These are phyloP conservation scores for Diversispora eburnea DNA, from an alignment of 192 early-diverging fungal species.

Conservation along the genomic window DNA sequence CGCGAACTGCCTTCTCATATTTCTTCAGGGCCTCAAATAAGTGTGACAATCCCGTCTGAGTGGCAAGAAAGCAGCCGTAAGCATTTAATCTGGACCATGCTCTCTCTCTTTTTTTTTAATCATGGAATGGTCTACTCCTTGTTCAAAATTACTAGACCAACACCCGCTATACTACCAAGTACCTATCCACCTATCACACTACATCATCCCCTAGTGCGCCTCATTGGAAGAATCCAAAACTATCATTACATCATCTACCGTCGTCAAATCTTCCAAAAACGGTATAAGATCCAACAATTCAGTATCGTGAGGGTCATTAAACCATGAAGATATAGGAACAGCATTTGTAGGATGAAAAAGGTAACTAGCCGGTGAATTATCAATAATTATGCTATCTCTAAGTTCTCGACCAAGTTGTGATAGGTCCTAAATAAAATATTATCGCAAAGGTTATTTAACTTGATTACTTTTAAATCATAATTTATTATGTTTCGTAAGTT, in stretches of 20 bases:
- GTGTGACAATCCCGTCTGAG: neutral
- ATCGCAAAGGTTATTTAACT: neutral
- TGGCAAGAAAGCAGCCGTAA: neutral
- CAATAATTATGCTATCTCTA: constrained; percentile 82
- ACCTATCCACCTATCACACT: constrained; percentile 1
- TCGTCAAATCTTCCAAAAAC: constrained; percentile 88
- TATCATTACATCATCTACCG: constrained; percentile 80
- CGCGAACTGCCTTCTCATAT: neutral
- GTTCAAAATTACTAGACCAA: neutral
- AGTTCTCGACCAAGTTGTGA: constrained; percentile 84
- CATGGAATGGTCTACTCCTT: neutral
- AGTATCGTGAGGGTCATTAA: constrained; percentile 94
- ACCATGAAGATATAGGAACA: constrained; percentile 93
- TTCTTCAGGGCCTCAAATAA: neutral
- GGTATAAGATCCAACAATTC: constrained; percentile 93
- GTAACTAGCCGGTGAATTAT: constrained; percentile 96
- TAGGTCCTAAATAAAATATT: constrained; percentile 59
- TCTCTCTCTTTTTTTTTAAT: no score
- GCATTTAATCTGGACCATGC: neutral
- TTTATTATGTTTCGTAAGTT: neutral
- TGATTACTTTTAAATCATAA: neutral
- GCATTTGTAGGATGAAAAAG: constrained; percentile 95
- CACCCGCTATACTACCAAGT: constrained; percentile 23
- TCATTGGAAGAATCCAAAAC: constrained; percentile 64
- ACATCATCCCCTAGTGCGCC: constrained; percentile 30